Evolutionary conservation across 1,284 basidiomycete species (phyloP).

Genomic region (Ganoderma sp.): DNA sequence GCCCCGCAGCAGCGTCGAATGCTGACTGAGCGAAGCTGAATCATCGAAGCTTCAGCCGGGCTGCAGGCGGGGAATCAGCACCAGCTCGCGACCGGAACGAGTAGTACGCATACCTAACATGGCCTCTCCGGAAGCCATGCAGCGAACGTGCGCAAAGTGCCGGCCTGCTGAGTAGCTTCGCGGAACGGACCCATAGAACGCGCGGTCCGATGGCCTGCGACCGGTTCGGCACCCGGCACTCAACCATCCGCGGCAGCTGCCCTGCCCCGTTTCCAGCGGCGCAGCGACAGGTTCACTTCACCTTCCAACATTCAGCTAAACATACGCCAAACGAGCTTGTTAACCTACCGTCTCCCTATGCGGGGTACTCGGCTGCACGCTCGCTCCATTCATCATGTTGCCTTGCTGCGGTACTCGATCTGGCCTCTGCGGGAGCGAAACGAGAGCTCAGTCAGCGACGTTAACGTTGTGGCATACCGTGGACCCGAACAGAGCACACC

Average conservation of each 20-base stretch:
- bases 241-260: not conserved
- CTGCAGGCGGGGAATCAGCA: not conserved
- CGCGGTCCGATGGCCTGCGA: not conserved
- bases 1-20: not conserved
- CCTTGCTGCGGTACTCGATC: not conserved
- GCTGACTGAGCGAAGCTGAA: not conserved
- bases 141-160: not conserved
- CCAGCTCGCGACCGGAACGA: not conserved
- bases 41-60: not conserved
- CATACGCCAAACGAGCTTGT: constrained; percentile 2
- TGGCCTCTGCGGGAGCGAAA: constrained; percentile 1
- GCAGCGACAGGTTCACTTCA: not conserved
- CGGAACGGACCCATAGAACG: not conserved
- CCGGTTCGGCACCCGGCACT: not conserved
- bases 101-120: not conserved
- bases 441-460: not conserved
- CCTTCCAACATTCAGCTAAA: not conserved
- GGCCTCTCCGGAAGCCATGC: not conserved
- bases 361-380: not conserved
- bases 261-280: not conserved
- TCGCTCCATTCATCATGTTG: not conserved
- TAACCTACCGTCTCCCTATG: constrained; percentile 6
- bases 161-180: constrained; percentile 1
- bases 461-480: not conserved
- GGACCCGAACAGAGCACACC: not conserved